Conservation (phyloP, 805 yeast genomes). For the Ogataea parapolymorpha region DNA sequence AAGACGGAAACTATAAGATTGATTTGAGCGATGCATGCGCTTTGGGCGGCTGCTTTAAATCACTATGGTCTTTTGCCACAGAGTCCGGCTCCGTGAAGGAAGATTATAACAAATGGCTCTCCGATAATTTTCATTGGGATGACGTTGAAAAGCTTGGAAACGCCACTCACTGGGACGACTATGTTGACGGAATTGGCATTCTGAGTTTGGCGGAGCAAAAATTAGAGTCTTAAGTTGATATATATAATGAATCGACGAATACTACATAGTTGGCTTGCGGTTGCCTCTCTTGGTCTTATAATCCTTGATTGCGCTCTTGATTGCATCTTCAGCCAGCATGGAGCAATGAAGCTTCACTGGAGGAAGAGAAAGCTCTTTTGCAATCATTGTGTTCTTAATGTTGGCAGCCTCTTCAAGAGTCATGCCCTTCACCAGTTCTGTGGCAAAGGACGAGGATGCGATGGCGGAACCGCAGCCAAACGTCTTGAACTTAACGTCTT, state of each 20-base stretch:
- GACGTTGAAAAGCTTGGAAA: conserved; percentile 41
- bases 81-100: conserved; percentile 25
- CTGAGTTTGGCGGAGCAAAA: conserved; percentile 43
- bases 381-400: conserved; percentile 91
- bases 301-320: conserved; percentile 94
- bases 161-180: conserved; percentile 45
- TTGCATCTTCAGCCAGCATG: conserved; percentile 98
- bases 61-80: conserved; percentile 61
- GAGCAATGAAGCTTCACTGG: conserved; percentile 98
- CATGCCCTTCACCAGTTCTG: conserved; percentile 94
- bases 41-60: conserved; percentile 84
- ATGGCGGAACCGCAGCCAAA: conserved; percentile 99
- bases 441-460: conserved; percentile 92
- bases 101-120: conserved; percentile 44
- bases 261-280: conserved; percentile 47
- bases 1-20: conserved; percentile 61
- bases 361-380: conserved; percentile 90
- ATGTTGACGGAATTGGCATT: conserved; percentile 51
- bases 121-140: conserved; percentile 45
- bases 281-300: conserved; percentile 74
- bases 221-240: conserved; percentile 13
- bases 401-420: conserved; percentile 88
- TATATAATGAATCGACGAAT: neutral
- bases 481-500: conserved; percentile 95
- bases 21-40: conserved; percentile 91